Evolutionary conservation across 495 filamentous ascomycete species (phyloP).

Genomic region (Aspergillus saccharolyticus): DNA sequence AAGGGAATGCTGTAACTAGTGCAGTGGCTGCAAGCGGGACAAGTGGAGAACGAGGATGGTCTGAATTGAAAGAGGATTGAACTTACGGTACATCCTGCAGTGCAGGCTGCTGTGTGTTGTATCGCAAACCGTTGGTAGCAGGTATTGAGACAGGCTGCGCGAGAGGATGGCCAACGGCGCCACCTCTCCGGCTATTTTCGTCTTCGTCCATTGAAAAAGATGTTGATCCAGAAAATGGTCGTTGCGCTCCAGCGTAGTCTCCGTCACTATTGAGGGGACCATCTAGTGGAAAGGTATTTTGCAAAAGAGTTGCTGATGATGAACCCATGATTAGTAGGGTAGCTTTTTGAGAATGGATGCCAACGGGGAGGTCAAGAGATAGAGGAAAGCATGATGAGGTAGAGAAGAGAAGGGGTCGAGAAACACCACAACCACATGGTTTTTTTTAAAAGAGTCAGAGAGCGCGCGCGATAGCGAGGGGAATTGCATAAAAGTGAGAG

Average conservation of each 20-base stretch:
- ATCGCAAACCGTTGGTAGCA: slow-evolving; percentile 44
- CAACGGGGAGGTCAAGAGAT: slow-evolving; percentile 7
- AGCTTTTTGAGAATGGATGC: slow-evolving; percentile 10
- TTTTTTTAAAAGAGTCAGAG: not conserved
- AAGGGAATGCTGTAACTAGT: slow-evolving; percentile 37
- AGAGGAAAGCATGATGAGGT: not conserved
- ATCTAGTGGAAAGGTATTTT: slow-evolving; percentile 35
- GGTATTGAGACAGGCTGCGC: slow-evolving; percentile 36
- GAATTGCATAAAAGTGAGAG: slow-evolving; percentile 9
- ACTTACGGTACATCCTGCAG: slow-evolving; percentile 49
- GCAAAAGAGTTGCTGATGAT: slow-evolving; percentile 33
- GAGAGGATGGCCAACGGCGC: slow-evolving; percentile 32
- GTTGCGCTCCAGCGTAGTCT: slow-evolving; percentile 36
- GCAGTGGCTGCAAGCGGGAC: slow-evolving; percentile 33
- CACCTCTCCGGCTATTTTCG: slow-evolving; percentile 38
- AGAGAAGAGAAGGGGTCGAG: slow-evolving; percentile 5
- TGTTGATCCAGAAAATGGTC: slow-evolving; percentile 26
- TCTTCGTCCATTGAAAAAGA: slow-evolving; percentile 40
- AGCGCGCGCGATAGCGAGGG: not conserved
- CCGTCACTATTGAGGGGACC: slow-evolving; percentile 37
- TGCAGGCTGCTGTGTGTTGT: slow-evolving; percentile 40
- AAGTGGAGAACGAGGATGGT: slow-evolving; percentile 34
- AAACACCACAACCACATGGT: not conserved
- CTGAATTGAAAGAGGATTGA: slow-evolving; percentile 40
- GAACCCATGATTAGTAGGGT: slow-evolving; percentile 16